Percentiles rank a stretch among this genome's conserved stretches.
Conservation (phyloP, 108 stramenopile species). For the Fragilaria crotonensis region DNA sequence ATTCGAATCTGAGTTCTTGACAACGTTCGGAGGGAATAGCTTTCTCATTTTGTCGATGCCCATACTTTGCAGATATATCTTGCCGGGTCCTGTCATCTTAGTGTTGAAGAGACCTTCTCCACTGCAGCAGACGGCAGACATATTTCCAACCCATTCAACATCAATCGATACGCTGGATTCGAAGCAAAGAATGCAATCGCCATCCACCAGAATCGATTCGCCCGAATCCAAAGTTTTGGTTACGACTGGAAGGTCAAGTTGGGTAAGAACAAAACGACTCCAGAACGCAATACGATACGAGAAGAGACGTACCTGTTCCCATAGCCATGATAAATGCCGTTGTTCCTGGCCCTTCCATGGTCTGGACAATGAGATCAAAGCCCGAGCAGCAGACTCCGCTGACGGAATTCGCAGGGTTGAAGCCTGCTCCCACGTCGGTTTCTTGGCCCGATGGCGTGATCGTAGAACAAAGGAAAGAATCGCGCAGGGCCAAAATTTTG, state of each 20-base stretch:
- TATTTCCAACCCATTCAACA: constrained; percentile 33
- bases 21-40: constrained; percentile 35
- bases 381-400: constrained; percentile 43
- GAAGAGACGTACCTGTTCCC: constrained; percentile 23
- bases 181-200: constrained; percentile 35
- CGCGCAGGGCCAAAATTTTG: constrained; percentile 33
- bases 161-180: constrained; percentile 34
- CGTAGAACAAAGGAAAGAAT: constrained; percentile 44
- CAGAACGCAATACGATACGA: no score
- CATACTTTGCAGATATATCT: constrained; percentile 42
- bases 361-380: constrained; percentile 48
- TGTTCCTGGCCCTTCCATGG: constrained; percentile 25
- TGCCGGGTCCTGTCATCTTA: constrained; percentile 35
- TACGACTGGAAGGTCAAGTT: not conserved
- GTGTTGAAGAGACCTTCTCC: constrained; percentile 57
- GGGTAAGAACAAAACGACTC: no score
- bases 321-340: constrained; percentile 55
- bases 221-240: constrained; percentile 19
- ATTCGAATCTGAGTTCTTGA: not conserved
- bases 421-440: constrained; percentile 33
- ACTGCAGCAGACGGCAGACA: constrained; percentile 38
- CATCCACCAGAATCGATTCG: constrained; percentile 40
- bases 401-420: constrained; percentile 30
- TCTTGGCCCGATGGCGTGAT: constrained; percentile 17
- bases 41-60: constrained; percentile 46